Evolutionary conservation across 345 rosid genomes (phyloP).

Genomic region (Eucalyptus pumila): DNA sequence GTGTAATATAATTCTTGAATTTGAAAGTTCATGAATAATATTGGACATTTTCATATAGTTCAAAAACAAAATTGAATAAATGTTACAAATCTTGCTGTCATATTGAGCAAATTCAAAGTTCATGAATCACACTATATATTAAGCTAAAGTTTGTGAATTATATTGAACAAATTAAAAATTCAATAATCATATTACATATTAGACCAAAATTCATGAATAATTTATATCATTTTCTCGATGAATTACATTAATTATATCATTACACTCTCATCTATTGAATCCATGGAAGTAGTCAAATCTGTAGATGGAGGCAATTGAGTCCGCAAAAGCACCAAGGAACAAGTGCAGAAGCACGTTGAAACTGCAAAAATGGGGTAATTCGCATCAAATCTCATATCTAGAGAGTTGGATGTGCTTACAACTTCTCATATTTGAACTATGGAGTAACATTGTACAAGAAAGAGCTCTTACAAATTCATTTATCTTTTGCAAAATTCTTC

Average conservation of each 20-base stretch:
- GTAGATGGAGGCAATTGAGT: background rate
- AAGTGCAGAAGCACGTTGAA: background rate
- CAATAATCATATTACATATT: fast-evolving
- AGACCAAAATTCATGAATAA: fast-evolving
- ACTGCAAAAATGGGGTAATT: background rate
- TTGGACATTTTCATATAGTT: too few species aligned
- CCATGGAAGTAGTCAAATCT: background rate
- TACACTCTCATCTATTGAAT: background rate
- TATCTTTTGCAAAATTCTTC: background rate
- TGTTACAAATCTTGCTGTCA: fast-evolving
- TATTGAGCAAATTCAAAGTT: too few species aligned
- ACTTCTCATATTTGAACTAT: background rate
- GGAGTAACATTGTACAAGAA: background rate
- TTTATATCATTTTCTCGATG: background rate
- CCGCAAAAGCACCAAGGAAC: background rate
- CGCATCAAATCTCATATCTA: background rate
- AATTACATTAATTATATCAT: background rate
- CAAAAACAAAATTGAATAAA: fast-evolving
- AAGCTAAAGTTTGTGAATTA: too few species aligned
- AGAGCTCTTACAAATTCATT: background rate
- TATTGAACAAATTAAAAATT: too few species aligned
- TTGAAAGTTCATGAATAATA: too few species aligned
- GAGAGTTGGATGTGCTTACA: background rate
- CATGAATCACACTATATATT: fast-evolving
- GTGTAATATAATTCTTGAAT: too few species aligned